Percentiles rank a stretch among this genome's conserved stretches.
phyloP scores from a whole-genome alignment of 768 basidiomycete genomes.

The Phaffia australis region DNA sequence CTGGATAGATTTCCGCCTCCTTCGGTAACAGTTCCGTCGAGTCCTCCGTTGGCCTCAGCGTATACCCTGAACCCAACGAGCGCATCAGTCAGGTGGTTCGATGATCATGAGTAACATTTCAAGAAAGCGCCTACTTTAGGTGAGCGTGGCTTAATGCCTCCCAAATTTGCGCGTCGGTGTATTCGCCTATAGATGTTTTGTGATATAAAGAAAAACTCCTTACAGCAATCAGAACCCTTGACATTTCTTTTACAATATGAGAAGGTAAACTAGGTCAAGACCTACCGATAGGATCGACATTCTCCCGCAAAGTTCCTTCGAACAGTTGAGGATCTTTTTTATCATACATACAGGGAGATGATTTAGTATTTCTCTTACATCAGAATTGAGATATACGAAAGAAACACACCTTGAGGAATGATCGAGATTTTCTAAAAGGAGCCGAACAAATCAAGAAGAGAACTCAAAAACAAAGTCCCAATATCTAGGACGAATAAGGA shows the following conservation, averaged over 20 bases:
- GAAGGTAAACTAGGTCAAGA: too few species aligned
- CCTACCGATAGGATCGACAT: slow-evolving; percentile 23
- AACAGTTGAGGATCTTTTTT: slow-evolving; percentile 44
- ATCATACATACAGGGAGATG: background rate
- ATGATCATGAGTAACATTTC: slow-evolving; percentile 23
- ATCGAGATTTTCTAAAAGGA: background rate
- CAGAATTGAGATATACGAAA: background rate
- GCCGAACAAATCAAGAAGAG: background rate
- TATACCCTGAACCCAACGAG: slow-evolving; percentile 28
- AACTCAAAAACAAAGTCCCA: background rate
- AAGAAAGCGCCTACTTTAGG: slow-evolving; percentile 35
- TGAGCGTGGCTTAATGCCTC: slow-evolving; percentile 58
- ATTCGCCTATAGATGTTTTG: slow-evolving; percentile 47
- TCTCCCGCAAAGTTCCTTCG: slow-evolving; percentile 32
- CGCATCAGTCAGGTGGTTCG: background rate
- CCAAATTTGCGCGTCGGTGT: slow-evolving; percentile 79
- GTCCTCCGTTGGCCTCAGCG: slow-evolving; percentile 44
- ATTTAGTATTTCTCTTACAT: background rate
- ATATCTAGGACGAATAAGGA: background rate
- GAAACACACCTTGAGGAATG: background rate
- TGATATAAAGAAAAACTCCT: background rate
- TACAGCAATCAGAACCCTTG: background rate
- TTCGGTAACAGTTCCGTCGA: slow-evolving; percentile 65
- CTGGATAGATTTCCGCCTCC: slow-evolving; percentile 70
- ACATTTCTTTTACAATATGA: too few species aligned